Evolutionary conservation across 208 protist genomes (phyloP), one percentile per base, ranked within the genome.

Genomic region (Porcisia deanei): DNA sequence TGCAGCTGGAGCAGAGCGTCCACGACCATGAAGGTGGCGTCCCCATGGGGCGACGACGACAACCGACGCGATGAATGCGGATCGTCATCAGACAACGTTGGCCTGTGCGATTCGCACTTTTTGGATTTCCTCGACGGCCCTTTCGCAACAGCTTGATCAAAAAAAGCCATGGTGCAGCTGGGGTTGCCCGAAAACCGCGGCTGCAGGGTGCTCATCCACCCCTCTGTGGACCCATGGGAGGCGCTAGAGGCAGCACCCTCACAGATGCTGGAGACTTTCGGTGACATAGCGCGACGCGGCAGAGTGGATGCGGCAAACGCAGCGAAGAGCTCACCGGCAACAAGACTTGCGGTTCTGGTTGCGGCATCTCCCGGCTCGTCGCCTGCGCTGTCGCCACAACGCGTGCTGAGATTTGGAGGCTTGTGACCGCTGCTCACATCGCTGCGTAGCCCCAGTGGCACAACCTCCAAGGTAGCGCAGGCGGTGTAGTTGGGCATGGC

Each of bases 161-260:
- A 14, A 25, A 81, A 81, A 30, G 71, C 54, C 6, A 81, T 58
- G 0, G 65, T 76, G 71, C 71, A 81, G 71, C 71, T 81, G 22
- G 10, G 45, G 2, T 39, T 58, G 9, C 10, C 52, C n/a, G 64
- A 45, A 37, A 81, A 47, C 1, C 41, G 77, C 47, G 57, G 69
- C 43, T 76, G 71, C 66, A 76, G 14, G 45, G 73, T 10, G 49
- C 74, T 69, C 65, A 81, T 43, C 55, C 45, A 73, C 64, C 68
- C 71, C 64, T 77, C 77, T 12, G 77, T 70, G 6, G 65, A 73
- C 4, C 76, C 77, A 47, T 53, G 65, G 47, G 66, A 39, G 18
- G 70, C 53, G 18, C 57, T 47, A 37, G 71, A 60, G 39, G 25
- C n/a, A n/a, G 54, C 45, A 3, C 71, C 57, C 34, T 76, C 71